Evolutionary conservation across 495 filamentous ascomycete genomes (phyloP), one percentile per base, ranked within the genome.

Genomic region (Podospora didyma): DNA sequence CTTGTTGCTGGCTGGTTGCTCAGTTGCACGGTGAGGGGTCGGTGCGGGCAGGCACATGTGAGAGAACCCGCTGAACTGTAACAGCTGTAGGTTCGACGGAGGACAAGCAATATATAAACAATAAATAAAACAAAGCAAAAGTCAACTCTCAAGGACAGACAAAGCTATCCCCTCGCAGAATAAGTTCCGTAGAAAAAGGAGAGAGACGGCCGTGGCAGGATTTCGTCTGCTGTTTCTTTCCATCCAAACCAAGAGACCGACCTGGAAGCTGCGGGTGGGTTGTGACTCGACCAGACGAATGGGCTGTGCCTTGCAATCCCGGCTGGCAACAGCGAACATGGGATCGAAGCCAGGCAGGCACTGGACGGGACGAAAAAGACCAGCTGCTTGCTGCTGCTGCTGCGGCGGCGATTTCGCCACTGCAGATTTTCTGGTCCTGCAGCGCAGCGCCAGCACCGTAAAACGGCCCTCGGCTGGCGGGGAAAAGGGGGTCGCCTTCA

Each of bases 241-340:
- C 0, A 12, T 14, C 39, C 39, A 17, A 14, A 42, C n/a, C n/a
- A 2, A 16, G n/a, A 7, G 34, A 37, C 16, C 9, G 34, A 17
- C 5, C 39, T 17, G 12, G 39, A 3, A 31, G 39, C 39, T 42
- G 39, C 9, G n/a, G n/a, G 39, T 62, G 60, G 59, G 56, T 59
- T 41, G 59, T 14, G 14, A 22, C 22, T 20, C 45, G 53, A 56
- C 26, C 3, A 31, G 9, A n/a, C n/a, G n/a, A 31, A 9, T 58
- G 62, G 62, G 59, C 64, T 58, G 58, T 58, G 54, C 26, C 46
- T 26, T 31, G 31, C 56, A 24, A 17, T 42, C 28, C 49, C 60
- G 56, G 62, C 56, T 68, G 57, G 53, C 53, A 47, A 65, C 65
- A 62, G 65, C 62, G 59, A 65, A 64, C 62, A 20, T 41, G n/a